Conservation (phyloP, 371 early-diverging fungal species). For the Circinella minor region DNA sequence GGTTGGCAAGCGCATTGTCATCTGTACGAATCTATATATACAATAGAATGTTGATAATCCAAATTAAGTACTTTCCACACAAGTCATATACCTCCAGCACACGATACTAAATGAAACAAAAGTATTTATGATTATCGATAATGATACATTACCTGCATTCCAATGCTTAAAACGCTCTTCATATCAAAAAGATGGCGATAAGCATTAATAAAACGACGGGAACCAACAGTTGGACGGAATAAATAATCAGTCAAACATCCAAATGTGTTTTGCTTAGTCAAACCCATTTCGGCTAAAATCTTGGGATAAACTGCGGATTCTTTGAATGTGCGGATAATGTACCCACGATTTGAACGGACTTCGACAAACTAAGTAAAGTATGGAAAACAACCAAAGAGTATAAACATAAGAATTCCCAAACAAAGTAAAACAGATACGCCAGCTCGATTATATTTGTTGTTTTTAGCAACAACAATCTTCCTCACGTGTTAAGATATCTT, state of each 20-base stretch:
- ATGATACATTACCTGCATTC: constrained; percentile 28
- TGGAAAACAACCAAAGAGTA: too few relatives aligned
- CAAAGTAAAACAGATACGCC: too few relatives aligned
- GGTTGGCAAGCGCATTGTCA: constrained; percentile 37
- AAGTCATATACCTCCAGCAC: too few relatives aligned
- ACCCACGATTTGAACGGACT: constrained; percentile 38
- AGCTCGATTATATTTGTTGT: too few relatives aligned
- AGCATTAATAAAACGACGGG: constrained; percentile 35
- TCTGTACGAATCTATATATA: constrained; percentile 30
- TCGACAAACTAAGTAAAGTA: constrained; percentile 26
- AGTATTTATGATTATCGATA: too few relatives aligned
- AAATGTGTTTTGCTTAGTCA: constrained; percentile 36
- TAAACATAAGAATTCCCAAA: too few relatives aligned
- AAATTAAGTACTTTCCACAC: background rate
- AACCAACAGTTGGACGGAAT: constrained; percentile 38
- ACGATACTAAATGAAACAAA: too few relatives aligned
- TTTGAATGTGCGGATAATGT: constrained; percentile 38
- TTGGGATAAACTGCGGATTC: constrained; percentile 30
- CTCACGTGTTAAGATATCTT: constrained; percentile 13
- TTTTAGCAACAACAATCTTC: background rate
- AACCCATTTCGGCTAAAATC: constrained; percentile 26
- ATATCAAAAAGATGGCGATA: constrained; percentile 35
- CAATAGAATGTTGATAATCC: background rate
- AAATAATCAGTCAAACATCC: constrained; percentile 39
- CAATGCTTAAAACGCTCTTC: constrained; percentile 41